phyloP scores from a whole-genome alignment of 2,329 filamentous ascomycete genomes.

The Xylaria sp. region DNA sequence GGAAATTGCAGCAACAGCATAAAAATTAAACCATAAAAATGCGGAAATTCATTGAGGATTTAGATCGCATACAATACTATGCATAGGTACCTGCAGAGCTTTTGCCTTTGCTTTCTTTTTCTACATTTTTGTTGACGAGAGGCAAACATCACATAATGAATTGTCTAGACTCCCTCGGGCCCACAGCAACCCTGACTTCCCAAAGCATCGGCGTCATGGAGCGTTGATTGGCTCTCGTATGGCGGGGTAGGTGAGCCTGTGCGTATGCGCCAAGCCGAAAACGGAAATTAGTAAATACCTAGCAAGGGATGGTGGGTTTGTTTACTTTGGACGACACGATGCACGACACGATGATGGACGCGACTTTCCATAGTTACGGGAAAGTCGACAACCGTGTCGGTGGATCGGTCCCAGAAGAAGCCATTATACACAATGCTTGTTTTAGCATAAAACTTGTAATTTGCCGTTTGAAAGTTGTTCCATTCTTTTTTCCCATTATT shows the following conservation, averaged over 20 bases:
- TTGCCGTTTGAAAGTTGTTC: neutral
- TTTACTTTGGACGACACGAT: constrained; percentile 25
- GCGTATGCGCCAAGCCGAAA: constrained; percentile 46
- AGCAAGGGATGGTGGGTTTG: constrained; percentile 5
- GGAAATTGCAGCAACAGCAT: no score
- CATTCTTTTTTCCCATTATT: neutral
- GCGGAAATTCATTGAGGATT: no score
- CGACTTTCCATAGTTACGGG: constrained; percentile 18
- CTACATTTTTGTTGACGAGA: no score
- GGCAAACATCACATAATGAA: no score
- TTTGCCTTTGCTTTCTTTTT: no score
- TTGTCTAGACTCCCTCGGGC: neutral
- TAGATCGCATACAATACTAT: no score
- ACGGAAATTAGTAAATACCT: constrained; percentile 55
- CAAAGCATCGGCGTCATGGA: constrained; percentile 12
- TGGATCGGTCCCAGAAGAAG: neutral
- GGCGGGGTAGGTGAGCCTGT: constrained; percentile 24
- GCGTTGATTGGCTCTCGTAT: constrained; percentile 33
- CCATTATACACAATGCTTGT: neutral
- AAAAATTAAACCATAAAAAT: no score
- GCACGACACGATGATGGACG: constrained; percentile 12
- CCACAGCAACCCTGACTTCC: constrained; percentile 5
- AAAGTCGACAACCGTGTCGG: neutral
- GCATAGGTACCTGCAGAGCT: no score
- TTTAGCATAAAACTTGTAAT: neutral